These are phyloP conservation scores for Arthrobotrys entomopaga DNA, from an alignment of 2,329 filamentous ascomycete genomes.

Conservation along the genomic window DNA sequence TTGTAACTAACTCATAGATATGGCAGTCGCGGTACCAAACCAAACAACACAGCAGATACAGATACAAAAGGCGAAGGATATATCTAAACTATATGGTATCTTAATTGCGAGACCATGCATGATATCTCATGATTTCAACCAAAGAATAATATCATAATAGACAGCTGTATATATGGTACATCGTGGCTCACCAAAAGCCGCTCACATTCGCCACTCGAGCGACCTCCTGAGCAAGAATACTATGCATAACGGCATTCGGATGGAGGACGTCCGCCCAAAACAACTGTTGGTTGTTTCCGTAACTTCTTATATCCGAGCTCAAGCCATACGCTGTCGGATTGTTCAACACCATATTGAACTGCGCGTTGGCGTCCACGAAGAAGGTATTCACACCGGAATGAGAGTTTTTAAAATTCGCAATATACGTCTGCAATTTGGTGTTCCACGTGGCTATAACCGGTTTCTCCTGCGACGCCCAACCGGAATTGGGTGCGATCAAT, in stretches of 20 bases:
- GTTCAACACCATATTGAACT: conserved; percentile 38
- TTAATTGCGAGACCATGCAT: too few species aligned
- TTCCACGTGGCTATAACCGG: conserved; percentile 31
- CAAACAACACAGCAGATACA: too few species aligned
- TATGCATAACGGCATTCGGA: conserved; percentile 37
- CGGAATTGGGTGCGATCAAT: conserved; percentile 19
- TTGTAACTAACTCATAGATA: too few species aligned
- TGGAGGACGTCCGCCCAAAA: conserved; percentile 44
- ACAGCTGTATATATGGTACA: too few species aligned
- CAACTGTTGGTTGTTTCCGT: conserved; percentile 26
- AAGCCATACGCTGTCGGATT: conserved; percentile 31
- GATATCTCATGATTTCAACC: too few species aligned
- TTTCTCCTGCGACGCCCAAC: conserved; percentile 35
- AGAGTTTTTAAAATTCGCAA: conserved; percentile 36
- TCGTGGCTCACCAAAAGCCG: conserved; percentile 23
- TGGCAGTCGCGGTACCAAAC: too few species aligned
- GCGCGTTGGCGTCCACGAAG: conserved; percentile 16
- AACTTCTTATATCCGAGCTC: conserved; percentile 18
- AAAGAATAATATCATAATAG: too few species aligned
- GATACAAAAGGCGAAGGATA: too few species aligned
- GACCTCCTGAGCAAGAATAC: conserved; percentile 32
- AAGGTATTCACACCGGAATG: conserved; percentile 29
- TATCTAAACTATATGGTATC: too few species aligned
- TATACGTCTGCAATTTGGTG: conserved; percentile 32
- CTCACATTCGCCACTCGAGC: conserved; percentile 22